Percentiles rank a stretch among this genome's conserved stretches.
These are phyloP conservation scores for Solanum verrucosum DNA, from an alignment of 257 asterid species.

Conservation along the genomic window DNA sequence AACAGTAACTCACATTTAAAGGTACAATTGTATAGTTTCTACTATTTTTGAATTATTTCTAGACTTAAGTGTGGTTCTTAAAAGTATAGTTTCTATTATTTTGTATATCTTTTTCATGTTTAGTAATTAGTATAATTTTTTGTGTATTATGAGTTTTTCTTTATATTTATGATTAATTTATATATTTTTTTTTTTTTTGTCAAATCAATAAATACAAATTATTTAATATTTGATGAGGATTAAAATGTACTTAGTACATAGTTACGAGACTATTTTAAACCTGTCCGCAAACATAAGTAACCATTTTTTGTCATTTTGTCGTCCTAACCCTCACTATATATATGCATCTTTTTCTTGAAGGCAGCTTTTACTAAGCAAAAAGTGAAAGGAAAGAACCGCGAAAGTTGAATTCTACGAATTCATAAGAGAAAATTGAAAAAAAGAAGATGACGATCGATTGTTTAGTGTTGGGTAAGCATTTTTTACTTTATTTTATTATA, in stretches of 20 bases:
- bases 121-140: too few relatives aligned
- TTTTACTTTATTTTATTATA: neutral
- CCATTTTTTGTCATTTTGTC: neutral
- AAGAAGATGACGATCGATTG: constrained; percentile 7
- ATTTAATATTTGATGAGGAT: neutral
- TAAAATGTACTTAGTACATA: too few relatives aligned
- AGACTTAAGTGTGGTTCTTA: neutral
- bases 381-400: neutral
- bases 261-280: neutral
- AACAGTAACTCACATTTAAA: neutral
- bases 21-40: neutral
- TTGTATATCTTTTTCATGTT: too few relatives aligned
- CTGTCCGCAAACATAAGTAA: neutral
- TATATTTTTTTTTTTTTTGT: too few relatives aligned
- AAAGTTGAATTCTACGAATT: neutral
- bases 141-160: neutral
- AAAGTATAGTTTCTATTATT: too few relatives aligned
- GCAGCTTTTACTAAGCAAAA: neutral
- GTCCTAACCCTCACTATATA: neutral
- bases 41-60: neutral
- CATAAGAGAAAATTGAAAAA: neutral
- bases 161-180: too few relatives aligned
- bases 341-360: neutral
- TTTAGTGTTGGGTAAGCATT: constrained; percentile 9
- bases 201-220: neutral